Conservation (phyloP, 2,329 filamentous ascomycete genomes). For the Fusarium udum region DNA sequence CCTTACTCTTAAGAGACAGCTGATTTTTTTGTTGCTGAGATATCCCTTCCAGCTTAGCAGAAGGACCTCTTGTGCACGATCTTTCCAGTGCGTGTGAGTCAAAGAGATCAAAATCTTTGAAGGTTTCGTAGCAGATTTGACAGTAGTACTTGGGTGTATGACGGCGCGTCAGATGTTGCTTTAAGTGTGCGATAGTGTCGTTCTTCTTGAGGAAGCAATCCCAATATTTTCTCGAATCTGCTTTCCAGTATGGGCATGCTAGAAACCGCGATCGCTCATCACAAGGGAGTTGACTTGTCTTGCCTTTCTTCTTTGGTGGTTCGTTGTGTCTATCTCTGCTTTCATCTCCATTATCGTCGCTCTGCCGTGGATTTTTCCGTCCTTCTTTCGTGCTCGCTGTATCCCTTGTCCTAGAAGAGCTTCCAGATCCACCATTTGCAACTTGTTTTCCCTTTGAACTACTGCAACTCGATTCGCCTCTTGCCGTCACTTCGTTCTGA, state of each 20-base stretch:
- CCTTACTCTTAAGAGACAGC: neutral
- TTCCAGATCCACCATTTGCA: fast-evolving
- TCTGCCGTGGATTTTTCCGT: neutral
- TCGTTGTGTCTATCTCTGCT: fast-evolving
- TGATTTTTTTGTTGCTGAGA: neutral
- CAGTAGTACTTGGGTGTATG: neutral
- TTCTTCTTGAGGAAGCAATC: neutral
- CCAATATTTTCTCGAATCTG: neutral
- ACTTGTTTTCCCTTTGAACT: neutral
- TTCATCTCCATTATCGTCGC: fast-evolving
- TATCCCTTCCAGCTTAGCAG: fast-evolving
- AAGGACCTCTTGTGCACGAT: neutral
- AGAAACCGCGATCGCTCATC: neutral
- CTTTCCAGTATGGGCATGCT: neutral
- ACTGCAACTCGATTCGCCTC: fast-evolving
- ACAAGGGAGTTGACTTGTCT: fast-evolving
- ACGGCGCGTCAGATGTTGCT: neutral
- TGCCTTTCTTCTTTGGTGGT: neutral
- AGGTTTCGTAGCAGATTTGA: neutral
- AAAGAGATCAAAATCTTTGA: fast-evolving
- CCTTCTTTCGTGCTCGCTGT: fast-evolving
- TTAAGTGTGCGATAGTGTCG: neutral
- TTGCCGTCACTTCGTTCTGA: fast-evolving
- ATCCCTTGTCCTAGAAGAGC: fast-evolving
- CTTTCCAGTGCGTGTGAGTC: fast-evolving